These are phyloP conservation scores for Hericium alpestre DNA, from an alignment of 768 basidiomycete species.

Conservation along the genomic window DNA sequence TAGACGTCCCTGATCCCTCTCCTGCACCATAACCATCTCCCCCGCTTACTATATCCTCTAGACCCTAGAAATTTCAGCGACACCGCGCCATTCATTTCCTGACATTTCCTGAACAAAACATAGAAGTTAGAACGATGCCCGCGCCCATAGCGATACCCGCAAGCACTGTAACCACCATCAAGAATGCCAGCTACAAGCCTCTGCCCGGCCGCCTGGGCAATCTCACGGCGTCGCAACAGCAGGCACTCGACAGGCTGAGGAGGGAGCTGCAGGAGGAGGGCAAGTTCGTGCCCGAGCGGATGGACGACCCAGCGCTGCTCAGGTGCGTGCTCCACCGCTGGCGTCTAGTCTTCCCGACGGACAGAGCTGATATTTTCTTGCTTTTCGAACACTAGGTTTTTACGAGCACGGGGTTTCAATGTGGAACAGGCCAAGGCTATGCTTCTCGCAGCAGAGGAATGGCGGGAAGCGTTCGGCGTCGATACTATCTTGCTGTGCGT, in stretches of 20 bases:
- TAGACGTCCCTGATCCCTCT: no score
- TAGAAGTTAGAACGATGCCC: neutral
- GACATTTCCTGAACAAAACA: no score
- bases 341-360: neutral
- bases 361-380: neutral
- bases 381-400: slow-evolving; percentile 43
- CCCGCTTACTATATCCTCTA: no score
- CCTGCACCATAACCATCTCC: no score
- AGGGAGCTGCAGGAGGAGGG: slow-evolving; percentile 52
- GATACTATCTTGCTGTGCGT: slow-evolving; percentile 62
- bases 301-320: slow-evolving; percentile 63
- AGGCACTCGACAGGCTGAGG: slow-evolving; percentile 60
- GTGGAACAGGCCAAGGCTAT: slow-evolving; percentile 71
- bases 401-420: slow-evolving; percentile 91
- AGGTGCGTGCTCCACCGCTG: slow-evolving; percentile 29
- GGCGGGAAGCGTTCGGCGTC: slow-evolving; percentile 79
- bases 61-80: no score
- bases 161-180: slow-evolving; percentile 20
- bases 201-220: slow-evolving; percentile 71
- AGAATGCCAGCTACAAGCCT: slow-evolving; percentile 56
- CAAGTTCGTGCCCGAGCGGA: slow-evolving; percentile 48
- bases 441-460: slow-evolving; percentile 73
- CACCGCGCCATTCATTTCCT: no score
- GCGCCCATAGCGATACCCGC: neutral
- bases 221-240: slow-evolving; percentile 48